Conservation (phyloP, 1,284 basidiomycete species). For the Microbotryum intermedium region DNA sequence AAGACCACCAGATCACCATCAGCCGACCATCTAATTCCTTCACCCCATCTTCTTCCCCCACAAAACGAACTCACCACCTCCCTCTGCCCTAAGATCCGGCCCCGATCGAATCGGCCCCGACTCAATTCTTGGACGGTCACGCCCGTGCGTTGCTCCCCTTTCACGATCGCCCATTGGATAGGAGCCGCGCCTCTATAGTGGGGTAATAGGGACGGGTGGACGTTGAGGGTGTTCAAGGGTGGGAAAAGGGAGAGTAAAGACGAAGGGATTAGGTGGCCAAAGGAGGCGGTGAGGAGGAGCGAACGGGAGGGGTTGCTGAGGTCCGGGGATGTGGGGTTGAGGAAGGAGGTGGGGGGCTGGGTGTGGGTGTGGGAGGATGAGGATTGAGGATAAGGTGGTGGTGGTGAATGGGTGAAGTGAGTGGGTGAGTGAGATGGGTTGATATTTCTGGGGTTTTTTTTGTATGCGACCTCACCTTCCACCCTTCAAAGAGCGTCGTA, state of each 20-base stretch:
- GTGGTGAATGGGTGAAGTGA: neutral
- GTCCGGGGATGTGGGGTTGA: neutral
- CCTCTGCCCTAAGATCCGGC: slow-evolving; percentile 39
- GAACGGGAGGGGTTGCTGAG: neutral
- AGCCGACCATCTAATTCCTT: neutral
- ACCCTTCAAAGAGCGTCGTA: slow-evolving; percentile 17
- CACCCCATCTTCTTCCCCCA: neutral
- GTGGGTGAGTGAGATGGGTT: neutral
- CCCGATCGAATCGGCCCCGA: slow-evolving; percentile 41
- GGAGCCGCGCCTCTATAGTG: slow-evolving; percentile 85
- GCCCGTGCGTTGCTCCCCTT: slow-evolving; percentile 54
- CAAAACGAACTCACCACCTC: slow-evolving; percentile 36
- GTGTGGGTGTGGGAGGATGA: neutral
- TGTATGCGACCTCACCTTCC: slow-evolving; percentile 1
- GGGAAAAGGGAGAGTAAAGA: slow-evolving; percentile 59
- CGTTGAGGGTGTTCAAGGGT: slow-evolving; percentile 62
- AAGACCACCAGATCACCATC: neutral
- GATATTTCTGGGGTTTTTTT: too few relatives aligned
- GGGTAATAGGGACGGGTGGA: slow-evolving; percentile 86
- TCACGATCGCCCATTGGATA: slow-evolving; percentile 73
- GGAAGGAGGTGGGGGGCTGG: neutral
- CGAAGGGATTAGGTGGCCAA: slow-evolving; percentile 74
- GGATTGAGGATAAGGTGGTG: neutral
- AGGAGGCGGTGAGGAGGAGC: slow-evolving; percentile 79
- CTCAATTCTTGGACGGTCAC: slow-evolving; percentile 53